Base-by-base conservation (phyloP, 768 basidiomycete species). In the Mycena chlorophos region DNA sequence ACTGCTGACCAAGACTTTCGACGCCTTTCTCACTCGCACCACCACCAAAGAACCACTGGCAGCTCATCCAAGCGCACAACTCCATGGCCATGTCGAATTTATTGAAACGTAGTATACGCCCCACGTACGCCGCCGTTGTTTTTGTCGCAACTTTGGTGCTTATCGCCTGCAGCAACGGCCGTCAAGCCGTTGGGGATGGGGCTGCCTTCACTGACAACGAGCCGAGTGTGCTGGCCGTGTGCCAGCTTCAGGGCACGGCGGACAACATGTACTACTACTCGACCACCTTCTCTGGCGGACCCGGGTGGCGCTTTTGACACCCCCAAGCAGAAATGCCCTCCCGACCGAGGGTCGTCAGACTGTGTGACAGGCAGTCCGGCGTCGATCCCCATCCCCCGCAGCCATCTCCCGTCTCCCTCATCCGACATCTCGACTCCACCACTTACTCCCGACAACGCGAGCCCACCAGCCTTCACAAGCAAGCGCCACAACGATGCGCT, bases 111-210 rank as follows among this genome's bases (percentile, higher is more conserved):
- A 94, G 89, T 94, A 86, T 88, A 85, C 81, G 90, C 91, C 91
- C 91, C 91, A 81, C 89, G 91, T 94, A 81, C 51, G 86, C 75
- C 49, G 58, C 37, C 51, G 45, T 43, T 39, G 40, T 34, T 49
- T 30, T 14, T 37, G 38, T 31, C 45, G 19, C 8, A 40, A n/a
- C 8, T 6, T 43, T 26, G 12, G 17, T 56, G n/a, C 65, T 71
- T 47, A 70, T 56, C 16, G 28, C 52, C 30, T 64, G 34, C 70
- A 94, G 91, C 91, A 93, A 93, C 91, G 91, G 89, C 76, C 84
- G 89, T 89, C 87, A 85, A 78, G 81, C 87, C 91, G 91, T 93
- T 94, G 91, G 91, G 76, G 91, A 94, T 92, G 91, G 91, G 91
- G 91, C 91, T 84, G 79, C 78, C 73, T 76, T 78, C 76, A 80